Base-by-base conservation (phyloP, 257 asterid species). In the Capsicum pubescens region DNA sequence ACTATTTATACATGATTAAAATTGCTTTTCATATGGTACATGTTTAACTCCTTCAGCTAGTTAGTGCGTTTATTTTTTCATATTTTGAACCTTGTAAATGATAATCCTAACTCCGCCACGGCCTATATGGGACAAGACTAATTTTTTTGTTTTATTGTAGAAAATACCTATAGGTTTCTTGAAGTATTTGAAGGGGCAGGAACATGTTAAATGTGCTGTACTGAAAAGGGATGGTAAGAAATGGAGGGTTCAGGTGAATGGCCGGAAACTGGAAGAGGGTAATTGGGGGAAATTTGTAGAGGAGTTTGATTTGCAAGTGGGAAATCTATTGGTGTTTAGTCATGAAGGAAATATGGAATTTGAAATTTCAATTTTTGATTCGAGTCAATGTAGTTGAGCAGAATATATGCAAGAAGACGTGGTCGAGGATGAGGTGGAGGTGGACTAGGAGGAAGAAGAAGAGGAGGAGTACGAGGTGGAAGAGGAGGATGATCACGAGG, bases 271-370 rank as follows among this genome's bases (percentile, higher is more conserved):
- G 2, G 68, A 46, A 32, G 71, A n/a, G 36, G 86, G 84, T 39
- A 39, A 39, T 36, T 84, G 86, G 86, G 42, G 4, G 7, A n/a
- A 32, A 3, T 84, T 84, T 54, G 68, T 36, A 0, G 11, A 21
- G 7, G 39, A 84, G 0, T 17, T 61, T 60, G 66, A 14, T 84
- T 60, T 84, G 77, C 54, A 77, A 3, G 54, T 76, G 8, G 86
- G 86, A 8, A 68, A 84, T 54, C 0, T 84, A 16, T 50, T 78
- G 26, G 55, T 77, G 14, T 76, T 84, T 14, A 60, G 68, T 12
- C 86, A 84, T 60, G 78, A 84, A 61, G 83, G 86, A 44, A 10
- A 84, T 0, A 76, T 32, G 83, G 57, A 74, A 61, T 84, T 84
- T 50, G 81, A 84, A 0, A 83, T 77, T 5, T 0, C 6, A 46